Base-by-base conservation (phyloP, 2,329 filamentous ascomycete genomes). In the Cercospora nicotianae region DNA sequence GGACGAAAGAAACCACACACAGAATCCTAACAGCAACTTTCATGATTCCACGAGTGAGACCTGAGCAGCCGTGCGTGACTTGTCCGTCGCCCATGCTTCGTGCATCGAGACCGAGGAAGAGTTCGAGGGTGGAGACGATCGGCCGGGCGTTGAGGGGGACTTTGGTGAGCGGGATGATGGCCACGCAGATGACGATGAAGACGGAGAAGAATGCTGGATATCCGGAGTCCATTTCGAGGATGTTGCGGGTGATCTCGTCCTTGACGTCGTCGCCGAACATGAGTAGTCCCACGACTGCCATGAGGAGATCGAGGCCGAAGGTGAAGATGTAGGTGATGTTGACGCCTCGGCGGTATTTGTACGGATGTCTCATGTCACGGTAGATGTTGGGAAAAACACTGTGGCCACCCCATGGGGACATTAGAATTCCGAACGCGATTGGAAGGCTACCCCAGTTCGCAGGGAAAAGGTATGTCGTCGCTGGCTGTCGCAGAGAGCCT, bases 231-330 rank as follows among this genome's bases (percentile, higher is more conserved):
- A 58, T 61, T 63, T 86, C 83, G 72, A 98, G 87, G 68, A 99
- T 90, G 80, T 97, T 98, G 75, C 91, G 90, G 0, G 95, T 97
- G 77, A 98, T 90, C 79, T 96, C 93, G 71, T 97, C 94, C 66
- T 86, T 87, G 64, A 97, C 92, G n/a, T 83, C 86, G 73, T 96
- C 91, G 69, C 94, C 94, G 79, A 97, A 99, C 94, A 99, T 98
- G 71, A 97, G 85, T 67, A 95, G 87, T 45, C 95, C 94, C 10
- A 91, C 87, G 55, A 95, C 86, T 28, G 93, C 94, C 77, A 96
- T 93, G 57, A 89, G 86, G 28, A 90, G 85, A 78, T 98, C 94
- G 12, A 98, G 86, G 20, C 92, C 77, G 78, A 92, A 90, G 58
- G 93, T 96, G 78, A 96, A 96, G 23, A 87, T 85, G 79, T 96